Conservation (phyloP, 306 rosid genomes). For the Ormosia emarginata region DNA sequence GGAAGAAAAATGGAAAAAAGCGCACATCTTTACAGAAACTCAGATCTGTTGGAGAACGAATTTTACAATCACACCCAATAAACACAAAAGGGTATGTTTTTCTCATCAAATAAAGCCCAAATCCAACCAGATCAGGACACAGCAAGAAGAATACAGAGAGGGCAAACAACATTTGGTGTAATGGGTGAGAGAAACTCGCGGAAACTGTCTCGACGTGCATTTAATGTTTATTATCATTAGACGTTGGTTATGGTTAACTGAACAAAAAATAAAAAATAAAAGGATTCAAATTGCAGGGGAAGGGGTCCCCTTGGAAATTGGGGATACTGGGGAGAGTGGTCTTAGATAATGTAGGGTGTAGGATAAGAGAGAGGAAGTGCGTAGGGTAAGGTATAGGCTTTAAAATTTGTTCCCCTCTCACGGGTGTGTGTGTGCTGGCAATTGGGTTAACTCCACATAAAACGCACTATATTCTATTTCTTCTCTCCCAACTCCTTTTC, state of each 20-base stretch:
- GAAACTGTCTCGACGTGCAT: constrained; percentile 43
- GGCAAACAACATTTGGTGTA: constrained; percentile 37
- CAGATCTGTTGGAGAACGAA: constrained; percentile 48
- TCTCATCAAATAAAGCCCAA: constrained; percentile 36
- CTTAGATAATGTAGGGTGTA: constrained; percentile 27
- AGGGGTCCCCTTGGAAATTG: constrained; percentile 22
- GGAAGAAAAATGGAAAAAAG: constrained; percentile 21
- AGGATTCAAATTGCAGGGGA: constrained; percentile 37
- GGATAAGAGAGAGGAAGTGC: constrained; percentile 40
- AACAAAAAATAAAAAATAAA: not conserved
- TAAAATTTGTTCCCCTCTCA: constrained; percentile 40
- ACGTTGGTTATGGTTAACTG: constrained; percentile 27
- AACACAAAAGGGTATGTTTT: constrained; percentile 33
- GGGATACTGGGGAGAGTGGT: constrained; percentile 36
- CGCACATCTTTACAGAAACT: constrained; percentile 54
- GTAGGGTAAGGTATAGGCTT: constrained; percentile 35
- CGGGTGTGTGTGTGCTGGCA: constrained; percentile 69
- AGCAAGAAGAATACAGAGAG: constrained; percentile 16
- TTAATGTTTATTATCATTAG: constrained; percentile 35
- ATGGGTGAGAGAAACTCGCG: constrained; percentile 39
- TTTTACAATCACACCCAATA: constrained; percentile 24
- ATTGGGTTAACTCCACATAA: constrained; percentile 39
- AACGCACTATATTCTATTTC: constrained; percentile 27
- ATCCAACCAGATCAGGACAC: constrained; percentile 46
- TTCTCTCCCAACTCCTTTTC: constrained; percentile 36